Percentiles rank a stretch among this genome's conserved stretches.
Evolutionary conservation across 1,284 basidiomycete genomes (phyloP).

Genomic region (Ganoderma sinense): DNA sequence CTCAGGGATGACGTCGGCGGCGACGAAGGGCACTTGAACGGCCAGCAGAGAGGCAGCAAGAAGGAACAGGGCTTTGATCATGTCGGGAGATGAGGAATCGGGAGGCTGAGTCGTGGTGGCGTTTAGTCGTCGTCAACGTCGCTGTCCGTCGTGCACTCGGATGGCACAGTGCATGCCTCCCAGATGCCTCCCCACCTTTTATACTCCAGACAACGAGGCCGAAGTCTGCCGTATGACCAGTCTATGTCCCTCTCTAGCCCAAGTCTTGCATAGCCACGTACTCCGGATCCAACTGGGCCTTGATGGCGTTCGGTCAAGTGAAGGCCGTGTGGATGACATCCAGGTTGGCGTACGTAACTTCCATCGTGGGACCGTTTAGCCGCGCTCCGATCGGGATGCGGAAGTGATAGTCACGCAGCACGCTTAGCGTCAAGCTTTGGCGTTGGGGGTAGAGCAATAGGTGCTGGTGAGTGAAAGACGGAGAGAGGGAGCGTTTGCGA

Average conservation of each 20-base stretch:
- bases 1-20: slow-evolving; percentile 20
- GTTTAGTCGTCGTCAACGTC: background rate
- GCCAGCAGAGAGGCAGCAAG: slow-evolving; percentile 12
- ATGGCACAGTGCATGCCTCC: no score
- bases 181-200: background rate
- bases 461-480: background rate
- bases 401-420: background rate
- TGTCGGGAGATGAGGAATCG: background rate
- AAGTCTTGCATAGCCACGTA: background rate
- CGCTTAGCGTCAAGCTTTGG: background rate
- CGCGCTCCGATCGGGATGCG: background rate
- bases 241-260: background rate
- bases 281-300: background rate
- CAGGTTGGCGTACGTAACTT: background rate
- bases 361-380: background rate
- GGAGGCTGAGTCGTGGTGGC: background rate
- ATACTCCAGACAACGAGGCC: background rate
- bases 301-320: background rate
- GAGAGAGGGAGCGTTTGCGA: background rate
- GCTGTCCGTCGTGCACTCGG: background rate
- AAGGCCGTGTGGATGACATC: background rate
- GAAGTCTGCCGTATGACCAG: background rate
- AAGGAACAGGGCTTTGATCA: slow-evolving; percentile 8
- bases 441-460: background rate
- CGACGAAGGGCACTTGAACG: background rate